A percentile compares a stretch with the other conserved stretches of the same genome.
Conservation (phyloP, 2,329 filamentous ascomycete species). For the Xylaria sp. region DNA sequence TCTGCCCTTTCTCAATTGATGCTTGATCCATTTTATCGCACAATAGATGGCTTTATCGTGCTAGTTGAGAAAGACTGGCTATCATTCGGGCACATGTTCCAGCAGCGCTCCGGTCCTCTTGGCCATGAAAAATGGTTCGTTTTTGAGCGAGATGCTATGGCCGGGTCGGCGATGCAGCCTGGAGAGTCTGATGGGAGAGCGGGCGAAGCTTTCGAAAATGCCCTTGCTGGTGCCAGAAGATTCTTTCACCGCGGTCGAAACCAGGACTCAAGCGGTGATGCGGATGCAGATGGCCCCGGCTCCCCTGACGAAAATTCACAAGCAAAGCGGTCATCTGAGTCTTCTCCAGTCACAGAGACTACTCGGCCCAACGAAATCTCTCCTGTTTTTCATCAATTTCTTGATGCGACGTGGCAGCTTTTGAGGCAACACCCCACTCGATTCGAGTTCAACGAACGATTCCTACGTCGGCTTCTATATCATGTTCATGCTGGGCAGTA, state of each 20-base stretch:
- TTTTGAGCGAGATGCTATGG: conserved; percentile 83
- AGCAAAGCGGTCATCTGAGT: conserved; percentile 49
- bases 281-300: conserved; percentile 43
- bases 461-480: conserved; percentile 87
- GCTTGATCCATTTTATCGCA: conserved; percentile 94
- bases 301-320: conserved; percentile 48
- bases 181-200: conserved; percentile 70
- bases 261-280: conserved; percentile 68
- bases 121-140: conserved; percentile 95
- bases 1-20: conserved; percentile 92
- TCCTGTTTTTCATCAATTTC: conserved; percentile 96
- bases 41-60: conserved; percentile 92
- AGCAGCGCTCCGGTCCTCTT: conserved; percentile 87
- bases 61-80: conserved; percentile 98
- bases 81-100: conserved; percentile 97
- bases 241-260: conserved; percentile 88
- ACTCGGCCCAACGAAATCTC: conserved; percentile 92
- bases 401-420: conserved; percentile 93
- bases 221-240: conserved; percentile 83
- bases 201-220: conserved; percentile 84
- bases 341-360: conserved; percentile 67
- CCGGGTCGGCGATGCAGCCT: conserved; percentile 69
- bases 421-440: conserved; percentile 85
- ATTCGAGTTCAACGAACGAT: conserved; percentile 97
- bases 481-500: conserved; percentile 97